Conservation (phyloP, 1,284 basidiomycete species). For the Exobasidium rhododendri region DNA sequence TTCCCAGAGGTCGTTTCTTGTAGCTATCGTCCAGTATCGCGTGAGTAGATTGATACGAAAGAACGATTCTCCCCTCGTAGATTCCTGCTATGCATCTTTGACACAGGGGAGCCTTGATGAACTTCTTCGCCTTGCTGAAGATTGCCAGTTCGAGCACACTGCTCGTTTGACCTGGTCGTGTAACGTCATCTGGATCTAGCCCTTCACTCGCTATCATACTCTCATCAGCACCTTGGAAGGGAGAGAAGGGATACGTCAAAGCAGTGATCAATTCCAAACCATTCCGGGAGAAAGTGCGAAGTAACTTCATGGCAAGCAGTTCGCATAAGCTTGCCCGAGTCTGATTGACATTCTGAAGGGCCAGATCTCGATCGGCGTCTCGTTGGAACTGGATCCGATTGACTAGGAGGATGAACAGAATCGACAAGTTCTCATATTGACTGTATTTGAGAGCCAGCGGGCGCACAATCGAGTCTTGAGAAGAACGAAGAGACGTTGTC, state of each 20-base stretch:
- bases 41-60: slow-evolving; percentile 34
- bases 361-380: slow-evolving; percentile 57
- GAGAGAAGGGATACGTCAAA: slow-evolving; percentile 82
- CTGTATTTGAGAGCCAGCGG: slow-evolving; percentile 45
- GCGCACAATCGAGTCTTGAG: slow-evolving; percentile 25
- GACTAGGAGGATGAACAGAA: slow-evolving; percentile 83
- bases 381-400: slow-evolving; percentile 81
- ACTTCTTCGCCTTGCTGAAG: slow-evolving; percentile 39
- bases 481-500: not conserved
- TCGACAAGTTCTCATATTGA: slow-evolving; percentile 57
- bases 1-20: slow-evolving; percentile 83
- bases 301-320: slow-evolving; percentile 75
- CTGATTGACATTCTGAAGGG: slow-evolving; percentile 63
- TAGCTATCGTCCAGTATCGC: slow-evolving; percentile 67
- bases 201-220: slow-evolving; percentile 15
- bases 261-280: slow-evolving; percentile 70
- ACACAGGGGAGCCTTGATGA: slow-evolving; percentile 43
- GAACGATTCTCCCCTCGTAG: slow-evolving; percentile 42
- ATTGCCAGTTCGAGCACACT: slow-evolving; percentile 50
- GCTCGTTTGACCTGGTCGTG: slow-evolving; percentile 21
- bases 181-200: not conserved
- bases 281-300: slow-evolving; percentile 59
- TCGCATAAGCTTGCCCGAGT: slow-evolving; percentile 80
- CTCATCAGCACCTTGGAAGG: slow-evolving; percentile 60
- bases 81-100: slow-evolving; percentile 47